Evolutionary conservation across 2,329 filamentous ascomycete species (phyloP).

Genomic region (Tricladium varicosporioides): DNA sequence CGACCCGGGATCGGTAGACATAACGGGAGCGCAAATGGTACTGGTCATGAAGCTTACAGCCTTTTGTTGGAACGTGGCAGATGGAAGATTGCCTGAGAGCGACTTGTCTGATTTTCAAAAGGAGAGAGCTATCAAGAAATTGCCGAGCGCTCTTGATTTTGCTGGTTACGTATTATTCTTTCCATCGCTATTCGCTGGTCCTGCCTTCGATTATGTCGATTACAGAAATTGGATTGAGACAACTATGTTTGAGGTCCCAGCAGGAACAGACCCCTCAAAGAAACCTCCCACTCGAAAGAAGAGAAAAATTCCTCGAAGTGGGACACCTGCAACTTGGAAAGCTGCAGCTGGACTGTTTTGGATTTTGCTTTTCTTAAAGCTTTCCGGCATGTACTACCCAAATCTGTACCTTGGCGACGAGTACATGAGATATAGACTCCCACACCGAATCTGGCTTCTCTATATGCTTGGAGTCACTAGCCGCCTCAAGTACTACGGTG

Average conservation of each 20-base stretch:
- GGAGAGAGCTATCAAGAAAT: conserved; percentile 69
- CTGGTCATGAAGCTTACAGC: conserved; percentile 95
- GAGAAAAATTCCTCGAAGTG: conserved; percentile 88
- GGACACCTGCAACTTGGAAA: conserved; percentile 79
- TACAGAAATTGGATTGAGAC: conserved; percentile 92
- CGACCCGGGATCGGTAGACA: conserved; percentile 69
- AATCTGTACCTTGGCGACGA: conserved; percentile 61
- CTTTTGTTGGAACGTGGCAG: conserved; percentile 97
- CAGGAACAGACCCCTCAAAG: conserved; percentile 78
- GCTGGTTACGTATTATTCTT: conserved; percentile 94
- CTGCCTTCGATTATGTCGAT: conserved; percentile 91
- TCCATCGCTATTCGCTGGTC: conserved; percentile 82
- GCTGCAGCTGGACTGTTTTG: conserved; percentile 70
- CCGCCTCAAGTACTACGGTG: conserved; percentile 93
- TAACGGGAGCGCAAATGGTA: conserved; percentile 97
- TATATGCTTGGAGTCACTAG: conserved; percentile 81
- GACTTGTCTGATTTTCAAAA: conserved; percentile 86
- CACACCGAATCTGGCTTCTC: conserved; percentile 72
- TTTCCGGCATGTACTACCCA: conserved; percentile 65
- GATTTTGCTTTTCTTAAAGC: conserved; percentile 74
- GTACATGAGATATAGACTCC: conserved; percentile 66
- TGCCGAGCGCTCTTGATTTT: conserved; percentile 79
- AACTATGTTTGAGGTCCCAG: conserved; percentile 86
- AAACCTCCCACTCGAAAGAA: conserved; percentile 84
- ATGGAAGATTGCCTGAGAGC: conserved; percentile 75